Base-by-base conservation (phyloP, 1,284 basidiomycete species). In the Calocybe gambosa region DNA sequence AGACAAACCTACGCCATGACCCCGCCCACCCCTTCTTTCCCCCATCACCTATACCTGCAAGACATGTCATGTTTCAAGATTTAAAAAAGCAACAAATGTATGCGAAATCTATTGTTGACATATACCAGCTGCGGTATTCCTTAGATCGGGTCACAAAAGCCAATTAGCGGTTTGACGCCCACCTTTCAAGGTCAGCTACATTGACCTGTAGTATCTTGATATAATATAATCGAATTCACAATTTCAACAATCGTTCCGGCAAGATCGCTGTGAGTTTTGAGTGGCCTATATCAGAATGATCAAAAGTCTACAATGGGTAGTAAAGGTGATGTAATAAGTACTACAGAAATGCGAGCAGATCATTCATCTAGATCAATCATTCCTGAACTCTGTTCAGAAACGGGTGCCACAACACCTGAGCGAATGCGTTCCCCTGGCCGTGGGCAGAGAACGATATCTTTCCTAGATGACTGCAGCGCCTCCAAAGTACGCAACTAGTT, bases 401-500 rank as follows among this genome's bases (percentile, higher is more conserved):
- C 29, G 56, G 68, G 68, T 4, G 56, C 62, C n/a, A 63, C 45
- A 16, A 80, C 75, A 9, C 74, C 73, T 12, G 77, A 78, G 26
- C 73, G 73, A 51, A 75, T 65, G 50, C 67, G 77, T 20, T 71
- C 70, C 3, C 82, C 80, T 15, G 75, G 77, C 37, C 71, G 64
- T 6, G 75, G 76, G 13, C 73, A 74, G 18, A 85, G 70, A n/a
- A 64, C 59, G 13, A 81, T 73, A 3, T 66, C 66, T 57, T 68
- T 74, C 37, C 73, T 67, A 12, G 69, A 68, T 3, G 64, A 60
- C 33, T 75, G 77, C 1, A 76, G 53, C 0, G 70, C 66, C 5
- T 74, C 71, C 21, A 85, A 62, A 0, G 67, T 67, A 28, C 75
- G 71, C 42, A 84, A 57, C 82, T 83, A n/a, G n/a, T n/a, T n/a